Evolutionary conservation across 139 green algal species (phyloP), one percentile per base, ranked within the genome.

Genomic region (Chlamydomonas sp.): DNA sequence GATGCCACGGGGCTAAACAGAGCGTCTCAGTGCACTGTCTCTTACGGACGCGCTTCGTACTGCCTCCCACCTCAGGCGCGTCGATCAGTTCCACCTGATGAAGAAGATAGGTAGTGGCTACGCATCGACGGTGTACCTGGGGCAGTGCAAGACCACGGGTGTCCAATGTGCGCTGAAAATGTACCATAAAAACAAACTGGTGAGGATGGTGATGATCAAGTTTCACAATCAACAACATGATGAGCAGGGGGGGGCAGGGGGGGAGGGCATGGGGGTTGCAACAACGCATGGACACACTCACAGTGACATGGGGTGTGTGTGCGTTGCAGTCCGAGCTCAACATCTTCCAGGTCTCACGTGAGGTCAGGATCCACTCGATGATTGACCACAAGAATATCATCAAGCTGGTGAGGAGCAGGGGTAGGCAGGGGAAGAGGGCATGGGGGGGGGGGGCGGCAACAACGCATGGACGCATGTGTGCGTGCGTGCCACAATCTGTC

Each of bases 351-450:
- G 77, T 86, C 13, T 66, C 71, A 1, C 66, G 83, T 20, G 83
- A 89, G 69, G 83, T 89, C 36, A 61, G 67, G 1, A 85, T 89
- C 16, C 83, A 89, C 49, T 63, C 28, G 28, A 48, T 34, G 1
- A 37, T 89, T 34, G 69, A 84, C 49, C 83, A 89, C 70, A 76
- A 78, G 34, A 65, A 87, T 57, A 83, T 89, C 36, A 72, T 89
- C 20, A 57, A 74, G 33, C 38, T 89, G 72, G 80, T 85, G 64
- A 79, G 78, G n/a, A n/a, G n/a, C n/a, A n/a, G n/a, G n/a, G n/a
- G n/a, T n/a, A n/a, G n/a, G n/a, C n/a, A n/a, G n/a, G n/a, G n/a
- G n/a, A n/a, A n/a, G n/a, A n/a, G n/a, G n/a, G n/a, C n/a, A n/a
- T n/a, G n/a, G n/a, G n/a, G n/a, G n/a, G n/a, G n/a, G n/a, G n/a